A percentile compares a stretch with the other conserved stretches of the same genome.
Evolutionary conservation across 1,284 basidiomycete species (phyloP).

Genomic region (Fomitiporia mediterranea): DNA sequence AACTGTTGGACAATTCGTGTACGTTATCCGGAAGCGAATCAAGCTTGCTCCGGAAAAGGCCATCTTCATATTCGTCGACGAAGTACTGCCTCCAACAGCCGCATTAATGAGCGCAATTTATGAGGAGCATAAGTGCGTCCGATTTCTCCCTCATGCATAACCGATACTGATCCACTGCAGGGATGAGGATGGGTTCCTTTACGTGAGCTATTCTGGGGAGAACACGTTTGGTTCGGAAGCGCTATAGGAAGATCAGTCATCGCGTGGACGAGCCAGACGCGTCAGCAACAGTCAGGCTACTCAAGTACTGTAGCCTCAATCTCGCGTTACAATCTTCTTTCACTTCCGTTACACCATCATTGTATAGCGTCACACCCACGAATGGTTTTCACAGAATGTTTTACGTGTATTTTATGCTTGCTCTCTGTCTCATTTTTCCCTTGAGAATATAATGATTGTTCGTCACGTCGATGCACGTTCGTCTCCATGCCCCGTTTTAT

Average conservation of each 20-base stretch:
- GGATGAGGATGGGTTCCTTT: slow-evolving; percentile 95
- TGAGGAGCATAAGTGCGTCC: slow-evolving; percentile 94
- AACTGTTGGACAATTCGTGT: slow-evolving; percentile 98
- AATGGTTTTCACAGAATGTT: slow-evolving; percentile 8
- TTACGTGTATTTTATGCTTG: slow-evolving; percentile 17
- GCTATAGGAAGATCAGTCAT: slow-evolving; percentile 16
- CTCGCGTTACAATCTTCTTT: not conserved
- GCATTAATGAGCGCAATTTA: slow-evolving; percentile 99
- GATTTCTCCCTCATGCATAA: slow-evolving; percentile 1
- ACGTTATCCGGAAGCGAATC: slow-evolving; percentile 99
- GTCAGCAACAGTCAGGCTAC: too few species aligned
- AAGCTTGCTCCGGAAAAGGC: slow-evolving; percentile 99
- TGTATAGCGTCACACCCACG: slow-evolving; percentile 12
- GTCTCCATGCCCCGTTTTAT: too few species aligned
- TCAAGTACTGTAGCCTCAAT: too few species aligned
- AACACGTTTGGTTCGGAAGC: slow-evolving; percentile 74
- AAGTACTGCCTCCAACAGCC: slow-evolving; percentile 96
- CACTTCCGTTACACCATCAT: not conserved
- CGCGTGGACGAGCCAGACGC: not conserved
- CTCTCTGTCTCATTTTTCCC: not conserved
- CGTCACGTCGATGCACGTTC: not conserved
- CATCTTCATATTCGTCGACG: slow-evolving; percentile 99
- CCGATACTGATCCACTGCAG: slow-evolving; percentile 38
- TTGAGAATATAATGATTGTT: not conserved
- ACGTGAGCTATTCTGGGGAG: slow-evolving; percentile 95